These are phyloP conservation scores for Kwoniella shivajii DNA, from an alignment of 1,284 basidiomycete species.

Conservation along the genomic window DNA sequence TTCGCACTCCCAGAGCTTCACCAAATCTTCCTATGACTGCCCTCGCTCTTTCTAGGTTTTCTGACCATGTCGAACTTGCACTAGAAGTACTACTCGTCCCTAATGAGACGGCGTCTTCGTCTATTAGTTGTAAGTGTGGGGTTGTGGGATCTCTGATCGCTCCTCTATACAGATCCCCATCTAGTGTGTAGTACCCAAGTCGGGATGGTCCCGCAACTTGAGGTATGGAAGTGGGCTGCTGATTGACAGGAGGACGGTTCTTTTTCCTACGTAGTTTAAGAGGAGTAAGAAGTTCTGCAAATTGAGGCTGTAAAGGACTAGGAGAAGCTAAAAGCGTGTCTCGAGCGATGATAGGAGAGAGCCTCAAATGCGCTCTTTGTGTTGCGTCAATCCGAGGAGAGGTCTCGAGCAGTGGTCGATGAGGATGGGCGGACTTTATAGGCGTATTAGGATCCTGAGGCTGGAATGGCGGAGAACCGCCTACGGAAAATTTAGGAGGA, in stretches of 20 bases:
- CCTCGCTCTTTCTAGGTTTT: constrained; percentile 41
- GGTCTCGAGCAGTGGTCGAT: not conserved
- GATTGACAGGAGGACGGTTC: constrained; percentile 5
- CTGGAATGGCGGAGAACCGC: not conserved
- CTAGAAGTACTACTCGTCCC: constrained; percentile 25
- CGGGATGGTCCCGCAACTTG: constrained; percentile 35
- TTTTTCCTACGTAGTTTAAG: constrained; percentile 34
- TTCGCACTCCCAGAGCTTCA: constrained; percentile 44
- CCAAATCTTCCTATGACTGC: constrained; percentile 49
- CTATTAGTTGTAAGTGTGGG: constrained; percentile 9
- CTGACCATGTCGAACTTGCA: constrained; percentile 40
- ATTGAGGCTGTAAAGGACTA: constrained; percentile 34
- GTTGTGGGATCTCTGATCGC: constrained; percentile 38
- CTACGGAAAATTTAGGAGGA: not conserved
- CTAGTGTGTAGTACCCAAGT: constrained; percentile 43
- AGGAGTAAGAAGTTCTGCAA: constrained; percentile 47
- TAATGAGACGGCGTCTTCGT: constrained; percentile 42
- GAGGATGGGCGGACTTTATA: not conserved
- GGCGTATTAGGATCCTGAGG: not conserved
- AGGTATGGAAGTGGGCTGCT: constrained; percentile 19
- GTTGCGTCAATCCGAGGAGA: constrained; percentile 3
- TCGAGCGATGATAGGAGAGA: constrained; percentile 9
- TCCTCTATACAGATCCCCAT: constrained; percentile 51
- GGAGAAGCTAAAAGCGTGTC: not conserved
- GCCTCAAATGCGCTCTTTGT: not conserved